These are phyloP conservation scores for Beauveria medogensis DNA, from an alignment of 2,329 filamentous ascomycete species.

Conservation along the genomic window DNA sequence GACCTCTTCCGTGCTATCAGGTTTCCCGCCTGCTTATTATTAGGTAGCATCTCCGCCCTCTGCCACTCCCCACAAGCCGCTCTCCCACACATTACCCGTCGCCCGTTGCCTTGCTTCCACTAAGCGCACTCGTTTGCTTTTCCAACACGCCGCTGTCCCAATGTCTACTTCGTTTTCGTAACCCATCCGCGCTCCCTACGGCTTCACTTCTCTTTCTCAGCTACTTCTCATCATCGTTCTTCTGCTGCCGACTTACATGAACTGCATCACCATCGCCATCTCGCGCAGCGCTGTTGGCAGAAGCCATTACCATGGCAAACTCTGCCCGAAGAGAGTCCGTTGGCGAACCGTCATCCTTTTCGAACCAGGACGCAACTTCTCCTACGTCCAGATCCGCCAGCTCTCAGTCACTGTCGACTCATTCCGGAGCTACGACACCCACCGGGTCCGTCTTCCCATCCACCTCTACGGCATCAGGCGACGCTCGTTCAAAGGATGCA, in stretches of 20 bases:
- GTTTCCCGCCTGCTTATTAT: not conserved
- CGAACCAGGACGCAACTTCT: not conserved
- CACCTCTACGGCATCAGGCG: constrained; percentile 16
- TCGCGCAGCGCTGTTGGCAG: not conserved
- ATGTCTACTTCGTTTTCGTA: not conserved
- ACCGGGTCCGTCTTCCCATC: constrained; percentile 15
- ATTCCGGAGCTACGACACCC: not conserved
- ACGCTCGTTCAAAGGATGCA: constrained; percentile 20
- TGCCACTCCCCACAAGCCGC: not conserved
- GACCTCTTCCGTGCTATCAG: not conserved
- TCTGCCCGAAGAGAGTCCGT: not conserved
- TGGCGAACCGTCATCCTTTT: not conserved
- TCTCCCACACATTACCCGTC: constrained; percentile 3
- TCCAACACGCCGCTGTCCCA: not conserved
- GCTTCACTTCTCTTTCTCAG: not conserved
- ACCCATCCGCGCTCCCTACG: not conserved
- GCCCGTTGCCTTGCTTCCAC: not conserved
- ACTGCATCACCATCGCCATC: not conserved
- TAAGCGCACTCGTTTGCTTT: not conserved
- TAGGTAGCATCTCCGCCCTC: not conserved
- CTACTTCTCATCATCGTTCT: not conserved
- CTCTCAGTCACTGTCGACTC: not conserved
- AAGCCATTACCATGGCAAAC: constrained; percentile 1
- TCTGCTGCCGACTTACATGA: not conserved
- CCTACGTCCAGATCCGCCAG: not conserved